Conservation (phyloP, 495 filamentous ascomycete species). For the Aspergillus carlsbadensis region DNA sequence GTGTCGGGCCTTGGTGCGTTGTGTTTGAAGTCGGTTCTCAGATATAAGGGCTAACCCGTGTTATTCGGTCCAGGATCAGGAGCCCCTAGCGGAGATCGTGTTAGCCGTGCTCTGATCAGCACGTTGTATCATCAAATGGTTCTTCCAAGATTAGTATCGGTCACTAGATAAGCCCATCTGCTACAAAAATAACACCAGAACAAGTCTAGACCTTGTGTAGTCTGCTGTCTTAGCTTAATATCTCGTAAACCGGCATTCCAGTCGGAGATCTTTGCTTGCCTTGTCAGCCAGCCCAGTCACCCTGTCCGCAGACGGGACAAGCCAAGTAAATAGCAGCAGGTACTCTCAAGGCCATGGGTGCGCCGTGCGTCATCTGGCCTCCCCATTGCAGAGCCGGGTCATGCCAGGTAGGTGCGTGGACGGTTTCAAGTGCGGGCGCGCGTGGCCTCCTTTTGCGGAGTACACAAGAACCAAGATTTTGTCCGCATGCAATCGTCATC, state of each 20-base stretch:
- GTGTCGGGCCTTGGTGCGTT: no score
- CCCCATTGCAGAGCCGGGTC: background rate
- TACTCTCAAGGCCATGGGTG: background rate
- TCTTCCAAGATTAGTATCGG: no score
- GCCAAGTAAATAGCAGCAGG: background rate
- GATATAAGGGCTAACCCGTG: no score
- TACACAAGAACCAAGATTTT: background rate
- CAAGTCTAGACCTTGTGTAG: no score
- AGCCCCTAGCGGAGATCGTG: no score
- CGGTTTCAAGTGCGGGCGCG: background rate
- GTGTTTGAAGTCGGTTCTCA: no score
- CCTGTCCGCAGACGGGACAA: background rate
- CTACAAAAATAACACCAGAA: no score
- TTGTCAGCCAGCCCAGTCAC: background rate
- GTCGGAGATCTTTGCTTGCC: background rate
- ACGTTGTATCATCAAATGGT: no score
- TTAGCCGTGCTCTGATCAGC: no score
- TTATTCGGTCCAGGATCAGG: no score
- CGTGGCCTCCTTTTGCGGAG: conserved; percentile 1
- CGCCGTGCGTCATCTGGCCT: background rate
- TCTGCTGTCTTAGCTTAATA: no score
- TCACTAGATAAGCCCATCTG: no score
- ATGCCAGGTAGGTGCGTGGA: background rate
- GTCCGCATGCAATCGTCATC: conserved; percentile 6
- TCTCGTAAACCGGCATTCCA: background rate